These are phyloP conservation scores for Pythium diclinum DNA, from an alignment of 352 stramenopile genomes.

Conservation along the genomic window DNA sequence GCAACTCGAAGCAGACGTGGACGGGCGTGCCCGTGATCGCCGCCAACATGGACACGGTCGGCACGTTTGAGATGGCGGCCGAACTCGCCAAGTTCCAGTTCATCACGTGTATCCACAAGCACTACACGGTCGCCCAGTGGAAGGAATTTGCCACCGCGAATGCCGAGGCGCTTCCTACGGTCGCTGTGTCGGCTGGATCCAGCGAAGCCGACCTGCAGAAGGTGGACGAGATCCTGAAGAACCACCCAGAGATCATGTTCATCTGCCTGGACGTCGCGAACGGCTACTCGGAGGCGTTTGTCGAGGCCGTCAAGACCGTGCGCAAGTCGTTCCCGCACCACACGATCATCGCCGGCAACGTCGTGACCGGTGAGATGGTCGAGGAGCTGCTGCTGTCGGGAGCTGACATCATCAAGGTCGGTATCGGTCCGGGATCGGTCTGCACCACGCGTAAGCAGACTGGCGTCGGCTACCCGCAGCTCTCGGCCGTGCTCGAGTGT, in stretches of 20 bases:
- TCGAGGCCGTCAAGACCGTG: conserved; percentile 69
- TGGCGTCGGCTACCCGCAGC: conserved; percentile 89
- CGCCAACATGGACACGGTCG: conserved; percentile 92
- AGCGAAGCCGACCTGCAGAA: conserved; percentile 66
- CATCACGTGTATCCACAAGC: conserved; percentile 91
- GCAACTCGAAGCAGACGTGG: conserved; percentile 77
- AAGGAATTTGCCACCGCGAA: conserved; percentile 47
- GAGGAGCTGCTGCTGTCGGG: conserved; percentile 89
- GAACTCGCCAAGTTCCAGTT: conserved; percentile 78
- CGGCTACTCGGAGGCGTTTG: conserved; percentile 86
- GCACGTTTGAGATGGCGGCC: conserved; percentile 88
- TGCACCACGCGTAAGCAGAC: conserved; percentile 93
- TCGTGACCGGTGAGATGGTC: conserved; percentile 92
- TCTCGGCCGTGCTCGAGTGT: conserved; percentile 90
- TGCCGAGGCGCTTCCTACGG: conserved; percentile 55
- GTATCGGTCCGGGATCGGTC: conserved; percentile 89
- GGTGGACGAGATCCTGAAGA: conserved; percentile 56
- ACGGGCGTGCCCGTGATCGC: conserved; percentile 84
- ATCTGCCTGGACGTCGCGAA: conserved; percentile 91
- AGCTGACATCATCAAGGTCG: conserved; percentile 93
- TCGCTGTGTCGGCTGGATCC: conserved; percentile 80
- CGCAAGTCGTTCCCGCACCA: conserved; percentile 57
- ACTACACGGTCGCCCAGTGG: conserved; percentile 82
- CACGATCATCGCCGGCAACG: conserved; percentile 92
- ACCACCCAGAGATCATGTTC: conserved; percentile 64